phyloP scores from a whole-genome alignment of 768 basidiomycete species.

The Lactifluus pinguis region DNA sequence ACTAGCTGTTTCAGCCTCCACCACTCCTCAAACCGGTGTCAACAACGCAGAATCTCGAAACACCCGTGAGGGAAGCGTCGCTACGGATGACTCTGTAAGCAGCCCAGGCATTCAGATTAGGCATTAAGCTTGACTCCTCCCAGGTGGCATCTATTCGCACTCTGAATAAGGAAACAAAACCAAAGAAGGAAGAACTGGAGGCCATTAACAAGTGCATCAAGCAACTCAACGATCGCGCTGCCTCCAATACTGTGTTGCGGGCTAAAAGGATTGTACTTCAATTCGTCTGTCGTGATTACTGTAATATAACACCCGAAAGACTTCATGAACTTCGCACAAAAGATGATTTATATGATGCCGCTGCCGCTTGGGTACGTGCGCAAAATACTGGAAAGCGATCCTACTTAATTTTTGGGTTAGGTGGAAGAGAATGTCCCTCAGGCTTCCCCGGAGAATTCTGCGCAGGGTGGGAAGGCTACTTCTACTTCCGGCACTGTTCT shows the following conservation, averaged over 20 bases:
- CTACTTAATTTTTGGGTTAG: neutral
- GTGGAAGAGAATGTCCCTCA: neutral
- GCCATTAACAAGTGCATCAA: neutral
- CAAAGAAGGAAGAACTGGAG: neutral
- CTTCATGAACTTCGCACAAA: too few species aligned
- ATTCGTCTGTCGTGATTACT: neutral
- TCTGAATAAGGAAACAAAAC: neutral
- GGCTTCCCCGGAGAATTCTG: neutral
- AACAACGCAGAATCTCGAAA: too few species aligned
- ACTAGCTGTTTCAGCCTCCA: too few species aligned
- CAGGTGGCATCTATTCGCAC: neutral
- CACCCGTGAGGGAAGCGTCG: neutral
- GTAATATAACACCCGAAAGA: neutral
- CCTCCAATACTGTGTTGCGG: neutral
- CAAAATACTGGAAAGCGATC: neutral
- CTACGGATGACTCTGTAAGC: neutral
- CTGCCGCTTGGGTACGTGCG: neutral
- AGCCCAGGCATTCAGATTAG: too few species aligned
- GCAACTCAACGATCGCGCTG: neutral
- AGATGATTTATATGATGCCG: too few species aligned
- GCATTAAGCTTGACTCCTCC: neutral
- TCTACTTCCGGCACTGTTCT: conserved; percentile 18
- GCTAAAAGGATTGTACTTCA: neutral
- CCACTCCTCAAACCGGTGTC: too few species aligned
- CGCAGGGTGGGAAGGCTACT: neutral